Evolutionary conservation across 192 early-diverging fungal genomes (phyloP).

Genomic region (Entophlyctis luteolus): DNA sequence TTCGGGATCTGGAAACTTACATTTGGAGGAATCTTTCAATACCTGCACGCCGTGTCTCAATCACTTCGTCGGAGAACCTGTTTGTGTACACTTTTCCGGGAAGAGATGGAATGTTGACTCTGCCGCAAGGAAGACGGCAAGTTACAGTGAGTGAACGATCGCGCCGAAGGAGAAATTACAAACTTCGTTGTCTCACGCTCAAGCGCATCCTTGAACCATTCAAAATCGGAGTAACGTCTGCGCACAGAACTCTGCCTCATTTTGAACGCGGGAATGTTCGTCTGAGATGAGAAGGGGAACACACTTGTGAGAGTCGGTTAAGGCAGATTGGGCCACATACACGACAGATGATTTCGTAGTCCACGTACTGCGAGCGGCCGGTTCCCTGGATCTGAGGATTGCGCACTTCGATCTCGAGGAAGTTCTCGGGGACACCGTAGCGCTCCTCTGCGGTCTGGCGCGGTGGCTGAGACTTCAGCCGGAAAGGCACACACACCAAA

Average conservation of each 20-base stretch:
- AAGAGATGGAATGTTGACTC: constrained; percentile 92
- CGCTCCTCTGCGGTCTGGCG: constrained; percentile 49
- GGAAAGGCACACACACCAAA: no score
- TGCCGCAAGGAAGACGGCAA: background rate
- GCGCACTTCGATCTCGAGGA: constrained; percentile 89
- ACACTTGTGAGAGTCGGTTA: background rate
- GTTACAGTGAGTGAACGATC: no score
- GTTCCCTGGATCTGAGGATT: constrained; percentile 83
- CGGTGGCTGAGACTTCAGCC: no score
- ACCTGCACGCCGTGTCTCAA: constrained; percentile 83
- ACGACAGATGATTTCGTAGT: constrained; percentile 92
- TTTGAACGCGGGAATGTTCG: constrained; percentile 97
- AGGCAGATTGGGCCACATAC: constrained; percentile 46
- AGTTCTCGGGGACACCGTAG: constrained; percentile 95
- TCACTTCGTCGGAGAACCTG: constrained; percentile 86
- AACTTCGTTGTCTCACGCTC: constrained; percentile 81
- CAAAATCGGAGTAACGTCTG: constrained; percentile 95
- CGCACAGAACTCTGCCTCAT: constrained; percentile 75
- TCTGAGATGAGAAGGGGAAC: constrained; percentile 51
- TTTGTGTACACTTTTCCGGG: constrained; percentile 97
- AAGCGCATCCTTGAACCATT: constrained; percentile 94
- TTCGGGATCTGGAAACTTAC: no score
- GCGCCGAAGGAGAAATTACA: no score
- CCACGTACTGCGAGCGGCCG: constrained; percentile 83
- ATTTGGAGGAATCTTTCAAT: constrained; percentile 95